Percentiles rank a stretch among this genome's conserved stretches.
Evolutionary conservation across 768 basidiomycete species (phyloP).

Genomic region (Pulveroboletus sp.): DNA sequence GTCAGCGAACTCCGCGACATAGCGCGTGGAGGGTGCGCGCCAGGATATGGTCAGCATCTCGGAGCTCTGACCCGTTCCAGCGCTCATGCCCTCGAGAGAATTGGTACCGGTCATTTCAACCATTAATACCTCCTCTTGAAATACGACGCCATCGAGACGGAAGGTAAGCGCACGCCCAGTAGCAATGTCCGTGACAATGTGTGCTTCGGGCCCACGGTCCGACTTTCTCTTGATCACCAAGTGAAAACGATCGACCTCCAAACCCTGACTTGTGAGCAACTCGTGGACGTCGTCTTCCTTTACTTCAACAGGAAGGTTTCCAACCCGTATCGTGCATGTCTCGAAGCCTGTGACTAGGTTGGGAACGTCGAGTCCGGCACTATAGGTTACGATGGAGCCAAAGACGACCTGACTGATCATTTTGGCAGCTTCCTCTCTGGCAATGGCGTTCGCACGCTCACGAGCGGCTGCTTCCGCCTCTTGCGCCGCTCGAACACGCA

Average conservation of each 20-base stretch:
- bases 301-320: constrained; percentile 40
- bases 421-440: constrained; percentile 38
- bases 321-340: constrained; percentile 43
- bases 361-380: constrained; percentile 45
- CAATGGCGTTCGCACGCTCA: constrained; percentile 8
- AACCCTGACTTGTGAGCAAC: constrained; percentile 42
- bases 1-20: constrained; percentile 41
- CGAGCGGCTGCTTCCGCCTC: constrained; percentile 15
- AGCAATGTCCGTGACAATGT: constrained; percentile 40
- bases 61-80: constrained; percentile 26
- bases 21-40: constrained; percentile 42
- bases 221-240: constrained; percentile 29
- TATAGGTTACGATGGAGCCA: constrained; percentile 46
- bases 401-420: constrained; percentile 41
- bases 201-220: constrained; percentile 35
- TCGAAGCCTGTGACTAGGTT: constrained; percentile 48
- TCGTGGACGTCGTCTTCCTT: constrained; percentile 37
- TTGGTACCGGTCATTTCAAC: constrained; percentile 42
- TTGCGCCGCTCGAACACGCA: constrained; percentile 2
- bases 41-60: constrained; percentile 49
- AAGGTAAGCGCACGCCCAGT: constrained; percentile 38
- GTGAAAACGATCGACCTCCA: constrained; percentile 32
- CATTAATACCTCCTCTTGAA: constrained; percentile 38
- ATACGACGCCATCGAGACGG: constrained; percentile 46
- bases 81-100: constrained; percentile 40